Conservation (phyloP, 495 filamentous ascomycete genomes). For the Daldinia childiae region DNA sequence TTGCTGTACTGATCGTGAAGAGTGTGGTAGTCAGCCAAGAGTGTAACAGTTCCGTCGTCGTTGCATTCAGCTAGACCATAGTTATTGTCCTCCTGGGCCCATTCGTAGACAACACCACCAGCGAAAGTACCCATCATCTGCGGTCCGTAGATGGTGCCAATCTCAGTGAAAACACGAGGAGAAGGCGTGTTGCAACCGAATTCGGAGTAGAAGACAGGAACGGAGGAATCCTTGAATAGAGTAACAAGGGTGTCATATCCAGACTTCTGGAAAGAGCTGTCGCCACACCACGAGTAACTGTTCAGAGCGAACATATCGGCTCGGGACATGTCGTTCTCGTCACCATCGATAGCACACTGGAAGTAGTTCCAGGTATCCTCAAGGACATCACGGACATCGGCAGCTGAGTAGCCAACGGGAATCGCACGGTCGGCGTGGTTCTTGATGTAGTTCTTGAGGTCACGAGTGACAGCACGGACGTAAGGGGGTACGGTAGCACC, state of each 20-base stretch:
- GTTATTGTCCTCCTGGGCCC: slow-evolving; percentile 73
- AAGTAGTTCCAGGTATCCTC: slow-evolving; percentile 85
- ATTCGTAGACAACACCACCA: slow-evolving; percentile 92
- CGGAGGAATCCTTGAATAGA: slow-evolving; percentile 73
- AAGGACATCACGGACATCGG: slow-evolving; percentile 83
- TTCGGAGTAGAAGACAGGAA: slow-evolving; percentile 96
- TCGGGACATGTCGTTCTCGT: slow-evolving; percentile 68
- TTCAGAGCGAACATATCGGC: slow-evolving; percentile 94
- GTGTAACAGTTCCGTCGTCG: slow-evolving; percentile 67
- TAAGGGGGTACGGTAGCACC: slow-evolving; percentile 69
- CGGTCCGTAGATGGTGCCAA: slow-evolving; percentile 77
- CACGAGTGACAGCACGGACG: slow-evolving; percentile 77
- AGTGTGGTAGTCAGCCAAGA: slow-evolving; percentile 78
- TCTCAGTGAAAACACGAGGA: slow-evolving; percentile 86
- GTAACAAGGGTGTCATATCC: slow-evolving; percentile 76
- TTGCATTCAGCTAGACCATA: slow-evolving; percentile 81
- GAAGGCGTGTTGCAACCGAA: slow-evolving; percentile 88
- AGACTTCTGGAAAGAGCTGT: slow-evolving; percentile 72
- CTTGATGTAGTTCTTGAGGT: slow-evolving; percentile 87
- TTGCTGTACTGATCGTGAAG: slow-evolving; percentile 77
- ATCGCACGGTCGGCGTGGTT: slow-evolving; percentile 73
- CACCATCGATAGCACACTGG: slow-evolving; percentile 76
- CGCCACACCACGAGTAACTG: slow-evolving; percentile 94
- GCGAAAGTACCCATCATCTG: slow-evolving; percentile 83
- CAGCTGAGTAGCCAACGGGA: slow-evolving; percentile 93